Base-by-base conservation (phyloP, 306 rosid genomes). In the Styphnolobium japonicum region DNA sequence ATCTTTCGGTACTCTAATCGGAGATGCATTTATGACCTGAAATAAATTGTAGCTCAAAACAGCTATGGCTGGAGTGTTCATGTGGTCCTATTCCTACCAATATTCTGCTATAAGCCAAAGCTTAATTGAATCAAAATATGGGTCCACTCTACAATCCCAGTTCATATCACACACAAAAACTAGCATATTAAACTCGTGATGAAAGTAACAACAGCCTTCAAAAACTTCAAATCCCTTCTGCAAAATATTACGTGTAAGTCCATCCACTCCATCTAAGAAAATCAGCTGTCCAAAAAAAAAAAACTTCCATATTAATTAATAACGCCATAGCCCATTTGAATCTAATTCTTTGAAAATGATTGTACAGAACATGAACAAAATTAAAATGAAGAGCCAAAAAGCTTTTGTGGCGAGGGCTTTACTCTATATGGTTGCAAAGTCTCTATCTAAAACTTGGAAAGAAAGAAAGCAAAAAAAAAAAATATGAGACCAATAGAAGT, bases 351-450 rank as follows among this genome's bases (percentile, higher is more conserved):
- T 37, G 68, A 67, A 58, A 58, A 23, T 27, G 57, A 25, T 52
- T 11, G 63, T 4, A 45, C 6, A 49, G 27, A 31, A 34, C 19
- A 43, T 0, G n/a, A 46, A 60, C 12, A 62, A 75, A 79, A 39
- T 67, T 4, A 42, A 70, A 45, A 53, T n/a, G 63, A 46, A 66
- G 39, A 33, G 63, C 10, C n/a, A 53, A 46, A 67, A 64, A 34
- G 81, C 34, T 15, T 52, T 81, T 87, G 90, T 72, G 88, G 82
- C 61, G 85, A 83, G 92, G 87, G 91, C 36, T 78, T 87, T 83
- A 75, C 78, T 81, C 62, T 42, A 62, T 78, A 85, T 62, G 80
- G 93, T 65, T 83, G 73, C 72, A 21, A 88, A 83, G 97, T 87
- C 88, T 65, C 71, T 63, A 67, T 90, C 87, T 63, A 60, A 63